Conservation (phyloP, 1,284 basidiomycete species). For the Anthracocystis setariae region DNA sequence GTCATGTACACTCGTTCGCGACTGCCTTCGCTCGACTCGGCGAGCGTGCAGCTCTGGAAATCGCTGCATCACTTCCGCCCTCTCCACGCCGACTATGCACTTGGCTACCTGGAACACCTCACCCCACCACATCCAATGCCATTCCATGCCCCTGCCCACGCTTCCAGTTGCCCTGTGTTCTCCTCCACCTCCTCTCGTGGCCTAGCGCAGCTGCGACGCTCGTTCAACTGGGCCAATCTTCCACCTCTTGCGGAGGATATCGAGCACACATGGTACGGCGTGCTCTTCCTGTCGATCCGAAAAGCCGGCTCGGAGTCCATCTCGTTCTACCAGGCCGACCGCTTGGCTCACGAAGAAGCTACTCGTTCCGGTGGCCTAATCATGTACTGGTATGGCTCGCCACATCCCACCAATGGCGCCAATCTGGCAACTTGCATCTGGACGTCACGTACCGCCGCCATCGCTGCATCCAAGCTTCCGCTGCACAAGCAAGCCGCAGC, state of each 20-base stretch:
- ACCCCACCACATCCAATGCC: conserved; percentile 35
- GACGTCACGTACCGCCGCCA: conserved; percentile 46
- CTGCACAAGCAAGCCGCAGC: conserved; percentile 47
- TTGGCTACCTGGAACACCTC: conserved; percentile 37
- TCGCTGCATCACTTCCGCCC: conserved; percentile 51
- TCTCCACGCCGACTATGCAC: conserved; percentile 49
- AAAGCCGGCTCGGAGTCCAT: conserved; percentile 31
- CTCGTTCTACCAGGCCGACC: conserved; percentile 57
- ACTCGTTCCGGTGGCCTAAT: conserved; percentile 54
- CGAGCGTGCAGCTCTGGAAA: conserved; percentile 46
- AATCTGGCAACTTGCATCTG: conserved; percentile 65
- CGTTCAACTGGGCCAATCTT: conserved; percentile 53
- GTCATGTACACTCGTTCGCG: conserved; percentile 54
- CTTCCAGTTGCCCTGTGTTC: conserved; percentile 46
- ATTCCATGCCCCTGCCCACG: neutral
- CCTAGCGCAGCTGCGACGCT: conserved; percentile 19
- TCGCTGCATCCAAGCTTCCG: conserved; percentile 40
- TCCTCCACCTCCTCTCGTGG: conserved; percentile 13
- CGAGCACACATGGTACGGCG: conserved; percentile 54
- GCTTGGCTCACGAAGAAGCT: conserved; percentile 59
- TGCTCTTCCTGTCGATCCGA: conserved; percentile 56
- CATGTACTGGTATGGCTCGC: conserved; percentile 63
- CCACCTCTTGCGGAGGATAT: conserved; percentile 2
- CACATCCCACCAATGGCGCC: conserved; percentile 44
- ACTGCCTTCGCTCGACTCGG: conserved; percentile 43